phyloP scores from a whole-genome alignment of 345 rosid genomes.

The Sonneratia caseolaris region DNA sequence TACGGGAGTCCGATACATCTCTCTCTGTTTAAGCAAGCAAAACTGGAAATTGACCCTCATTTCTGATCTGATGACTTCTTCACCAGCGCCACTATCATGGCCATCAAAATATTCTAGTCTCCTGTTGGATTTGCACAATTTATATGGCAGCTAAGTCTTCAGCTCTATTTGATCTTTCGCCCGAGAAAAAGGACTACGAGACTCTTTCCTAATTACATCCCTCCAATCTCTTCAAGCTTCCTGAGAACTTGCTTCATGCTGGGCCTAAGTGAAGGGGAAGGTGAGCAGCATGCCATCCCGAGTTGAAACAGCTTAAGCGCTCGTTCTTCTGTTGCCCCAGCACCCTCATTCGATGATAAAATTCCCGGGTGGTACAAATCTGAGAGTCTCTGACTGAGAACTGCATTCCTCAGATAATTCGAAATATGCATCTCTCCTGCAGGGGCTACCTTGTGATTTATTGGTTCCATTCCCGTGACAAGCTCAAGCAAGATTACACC shows the following conservation, averaged over 20 bases:
- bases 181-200: neutral
- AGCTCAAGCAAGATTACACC: slow-evolving; percentile 80
- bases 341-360: slow-evolving; percentile 19
- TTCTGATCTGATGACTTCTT: neutral
- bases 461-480: slow-evolving; percentile 65
- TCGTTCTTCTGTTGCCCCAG: slow-evolving; percentile 35
- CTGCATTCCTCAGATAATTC: slow-evolving; percentile 51
- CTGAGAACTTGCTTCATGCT: slow-evolving; percentile 45
- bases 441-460: slow-evolving; percentile 43
- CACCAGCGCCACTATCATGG: neutral
- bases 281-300: slow-evolving; percentile 84
- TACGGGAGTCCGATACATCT: no score
- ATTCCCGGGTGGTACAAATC: slow-evolving; percentile 70
- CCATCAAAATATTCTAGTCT: neutral
- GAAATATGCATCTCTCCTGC: slow-evolving; percentile 62
- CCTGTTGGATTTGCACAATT: neutral
- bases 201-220: slow-evolving; percentile 8
- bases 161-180: neutral
- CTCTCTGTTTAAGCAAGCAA: no score
- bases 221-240: slow-evolving; percentile 66
- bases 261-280: slow-evolving; percentile 82
- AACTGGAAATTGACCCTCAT: no score
- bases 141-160: neutral
- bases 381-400: slow-evolving; percentile 48
- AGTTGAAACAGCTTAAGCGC: slow-evolving; percentile 68